phyloP scores from a whole-genome alignment of 768 basidiomycete species.

The Leccinum aurantiacum region DNA sequence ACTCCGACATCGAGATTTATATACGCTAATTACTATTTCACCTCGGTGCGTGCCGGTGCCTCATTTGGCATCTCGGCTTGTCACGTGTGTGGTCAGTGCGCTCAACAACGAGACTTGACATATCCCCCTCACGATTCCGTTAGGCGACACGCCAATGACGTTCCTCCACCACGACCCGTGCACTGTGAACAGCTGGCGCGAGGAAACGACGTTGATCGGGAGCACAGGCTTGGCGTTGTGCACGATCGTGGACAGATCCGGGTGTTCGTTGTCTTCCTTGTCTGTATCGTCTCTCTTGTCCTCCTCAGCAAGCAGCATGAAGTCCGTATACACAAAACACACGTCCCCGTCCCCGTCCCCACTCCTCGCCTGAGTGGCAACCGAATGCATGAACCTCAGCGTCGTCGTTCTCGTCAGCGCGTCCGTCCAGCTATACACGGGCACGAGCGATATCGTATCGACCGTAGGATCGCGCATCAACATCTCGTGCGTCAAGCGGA shows the following conservation, averaged over 20 bases:
- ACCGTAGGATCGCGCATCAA: not conserved
- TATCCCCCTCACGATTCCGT: slow-evolving; percentile 16
- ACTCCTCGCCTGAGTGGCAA: no score
- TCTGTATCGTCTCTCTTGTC: not conserved
- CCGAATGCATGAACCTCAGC: slow-evolving; percentile 24
- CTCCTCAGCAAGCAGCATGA: slow-evolving; percentile 3
- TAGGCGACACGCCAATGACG: slow-evolving; percentile 13
- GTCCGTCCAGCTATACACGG: slow-evolving; percentile 14
- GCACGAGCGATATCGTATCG: slow-evolving; percentile 6
- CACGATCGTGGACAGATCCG: slow-evolving; percentile 1
- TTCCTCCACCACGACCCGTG: slow-evolving; percentile 6
- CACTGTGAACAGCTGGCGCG: slow-evolving; percentile 13
- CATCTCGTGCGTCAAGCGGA: slow-evolving; percentile 22
- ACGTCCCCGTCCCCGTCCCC: no score
- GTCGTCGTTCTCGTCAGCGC: slow-evolving; percentile 10
- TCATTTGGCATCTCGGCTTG: no score
- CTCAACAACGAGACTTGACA: slow-evolving; percentile 1
- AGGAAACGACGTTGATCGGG: slow-evolving; percentile 4
- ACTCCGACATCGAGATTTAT: no score
- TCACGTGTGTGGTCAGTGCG: no score
- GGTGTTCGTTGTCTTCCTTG: not conserved
- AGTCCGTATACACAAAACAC: slow-evolving; percentile 17
- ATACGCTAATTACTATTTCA: no score
- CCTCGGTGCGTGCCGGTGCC: no score
- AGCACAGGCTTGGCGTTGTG: slow-evolving; percentile 5